Conservation (phyloP, 805 yeast genomes). For the Kuraishia piskuri region DNA sequence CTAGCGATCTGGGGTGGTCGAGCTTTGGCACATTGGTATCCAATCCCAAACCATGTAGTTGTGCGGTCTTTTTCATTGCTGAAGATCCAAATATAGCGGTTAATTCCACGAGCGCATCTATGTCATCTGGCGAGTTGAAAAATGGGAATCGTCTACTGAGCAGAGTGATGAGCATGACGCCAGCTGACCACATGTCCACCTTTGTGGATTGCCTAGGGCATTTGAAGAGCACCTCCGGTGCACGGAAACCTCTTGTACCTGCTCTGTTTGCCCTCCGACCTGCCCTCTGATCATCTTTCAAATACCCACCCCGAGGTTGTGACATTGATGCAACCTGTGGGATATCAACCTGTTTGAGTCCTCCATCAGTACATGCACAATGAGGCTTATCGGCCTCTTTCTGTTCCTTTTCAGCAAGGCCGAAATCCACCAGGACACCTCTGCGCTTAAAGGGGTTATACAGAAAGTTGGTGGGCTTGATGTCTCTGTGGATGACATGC, state of each 20-base stretch:
- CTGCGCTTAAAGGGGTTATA: constrained; percentile 56
- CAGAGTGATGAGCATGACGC: constrained; percentile 75
- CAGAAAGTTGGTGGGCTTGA: constrained; percentile 69
- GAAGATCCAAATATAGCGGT: constrained; percentile 72
- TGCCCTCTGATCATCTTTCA: constrained; percentile 80
- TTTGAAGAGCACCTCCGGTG: constrained; percentile 86
- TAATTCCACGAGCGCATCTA: constrained; percentile 82
- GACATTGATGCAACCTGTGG: constrained; percentile 21
- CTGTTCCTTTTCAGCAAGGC: constrained; percentile 66
- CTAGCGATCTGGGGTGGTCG: constrained; percentile 28
- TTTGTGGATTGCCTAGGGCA: constrained; percentile 77
- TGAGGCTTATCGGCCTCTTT: constrained; percentile 19
- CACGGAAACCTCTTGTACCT: constrained; percentile 91
- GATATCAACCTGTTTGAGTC: constrained; percentile 18
- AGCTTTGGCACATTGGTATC: constrained; percentile 55
- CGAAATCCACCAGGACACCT: constrained; percentile 89
- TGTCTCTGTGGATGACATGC: constrained; percentile 85
- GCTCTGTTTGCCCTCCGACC: constrained; percentile 94
- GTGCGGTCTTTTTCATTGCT: constrained; percentile 68
- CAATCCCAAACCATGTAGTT: constrained; percentile 80
- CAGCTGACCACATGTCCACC: constrained; percentile 90
- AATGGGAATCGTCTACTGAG: constrained; percentile 81
- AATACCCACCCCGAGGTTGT: constrained; percentile 50
- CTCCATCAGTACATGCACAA: constrained; percentile 53
- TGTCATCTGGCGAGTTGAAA: constrained; percentile 89